A percentile compares a stretch with the other conserved stretches of the same genome.
Conservation (phyloP, 768 basidiomycete genomes). For the Mrakia blollopis region DNA sequence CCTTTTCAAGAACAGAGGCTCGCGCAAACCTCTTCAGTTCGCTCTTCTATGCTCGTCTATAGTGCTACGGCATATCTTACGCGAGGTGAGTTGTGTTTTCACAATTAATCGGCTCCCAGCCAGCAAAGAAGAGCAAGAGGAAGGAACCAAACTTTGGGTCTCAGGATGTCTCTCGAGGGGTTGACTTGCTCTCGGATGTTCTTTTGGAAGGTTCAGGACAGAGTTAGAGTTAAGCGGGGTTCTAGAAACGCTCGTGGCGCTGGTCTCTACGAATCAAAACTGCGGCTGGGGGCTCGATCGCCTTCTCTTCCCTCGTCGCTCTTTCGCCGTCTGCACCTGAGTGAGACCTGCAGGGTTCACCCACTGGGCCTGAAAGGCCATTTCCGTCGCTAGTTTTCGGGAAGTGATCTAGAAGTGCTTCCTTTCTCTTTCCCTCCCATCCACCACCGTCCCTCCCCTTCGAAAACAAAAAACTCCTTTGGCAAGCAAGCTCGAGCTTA, state of each 20-base stretch:
- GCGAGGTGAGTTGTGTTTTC: too few relatives aligned
- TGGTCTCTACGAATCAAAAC: not conserved
- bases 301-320: not conserved
- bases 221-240: not conserved
- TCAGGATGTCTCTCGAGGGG: too few relatives aligned
- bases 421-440: not conserved
- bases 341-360: not conserved
- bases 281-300: not conserved
- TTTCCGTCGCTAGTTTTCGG: too few relatives aligned
- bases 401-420: not conserved
- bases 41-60: too few relatives aligned
- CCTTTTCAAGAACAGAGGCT: too few relatives aligned
- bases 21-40: too few relatives aligned
- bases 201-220: not conserved
- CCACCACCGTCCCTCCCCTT: not conserved
- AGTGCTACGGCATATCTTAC: too few relatives aligned
- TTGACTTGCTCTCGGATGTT: too few relatives aligned
- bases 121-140: too few relatives aligned
- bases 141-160: too few relatives aligned
- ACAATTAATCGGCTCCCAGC: too few relatives aligned
- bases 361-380: too few relatives aligned
- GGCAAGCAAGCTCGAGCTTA: not conserved
- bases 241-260: not conserved
- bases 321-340: not conserved
- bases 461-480: not conserved